Base-by-base conservation (phyloP, 345 rosid species). In the Gynandropsis gynandra region DNA sequence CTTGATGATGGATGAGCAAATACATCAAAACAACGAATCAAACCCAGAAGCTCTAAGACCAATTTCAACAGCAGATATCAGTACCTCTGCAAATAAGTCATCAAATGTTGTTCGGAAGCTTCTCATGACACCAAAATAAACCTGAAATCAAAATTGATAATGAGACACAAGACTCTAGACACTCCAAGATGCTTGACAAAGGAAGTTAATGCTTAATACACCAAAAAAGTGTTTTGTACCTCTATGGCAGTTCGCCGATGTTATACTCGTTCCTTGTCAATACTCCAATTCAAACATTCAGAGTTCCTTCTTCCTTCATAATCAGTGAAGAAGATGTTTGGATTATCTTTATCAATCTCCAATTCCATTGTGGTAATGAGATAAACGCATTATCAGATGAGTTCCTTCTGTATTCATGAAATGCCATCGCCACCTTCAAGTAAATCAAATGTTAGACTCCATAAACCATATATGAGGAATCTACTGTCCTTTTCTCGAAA, bases 41-140 rank as follows among this genome's bases (percentile, higher is more conserved):
- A n/a, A n/a, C 48, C 95, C 95, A 51, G 85, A 80, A 15, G 94
- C 72, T 72, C 97, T 94, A 70, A 89, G 80, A 61, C 97, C 94
- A 71, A 89, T 75, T 72, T 89, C 97, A 50, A 89, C 49, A 1
- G 85, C 84, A 66, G 86, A 52, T 61, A 89, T 73, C 38, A 81
- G 42, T 14, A 85, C 83, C 54, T 77, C 88, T 13, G 46, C 67
- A 72, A 89, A 89, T 56, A 86, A 69, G 67, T 83, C 86, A 58
- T 86, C 90, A 55, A 89, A 89, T 64, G 83, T 95, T 36, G 81
- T 73, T 36, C 97, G 74, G 58, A 89, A 89, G 75, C 95, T 89
- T 80, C 97, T 81, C 97, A n/a, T n/a, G n/a, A n/a, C n/a, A n/a
- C n/a, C n/a, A n/a, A n/a, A n/a, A n/a, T n/a, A n/a, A n/a, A n/a